Base-by-base conservation (phyloP, 2,329 filamentous ascomycete genomes). In the Bipolaris gigantea region DNA sequence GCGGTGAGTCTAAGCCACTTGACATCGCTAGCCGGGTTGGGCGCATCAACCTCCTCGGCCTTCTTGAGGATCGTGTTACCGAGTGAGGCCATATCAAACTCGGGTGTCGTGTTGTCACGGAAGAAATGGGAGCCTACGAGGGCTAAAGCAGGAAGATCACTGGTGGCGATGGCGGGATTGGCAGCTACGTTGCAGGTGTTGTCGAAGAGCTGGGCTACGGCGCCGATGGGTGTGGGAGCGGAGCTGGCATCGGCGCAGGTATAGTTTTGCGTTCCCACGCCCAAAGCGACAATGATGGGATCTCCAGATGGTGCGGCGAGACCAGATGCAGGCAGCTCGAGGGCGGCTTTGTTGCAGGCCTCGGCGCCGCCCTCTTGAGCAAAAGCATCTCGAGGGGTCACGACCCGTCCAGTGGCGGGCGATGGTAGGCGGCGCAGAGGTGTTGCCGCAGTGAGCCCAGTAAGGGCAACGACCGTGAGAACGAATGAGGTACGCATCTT, bases 81-180 rank as follows among this genome's bases (percentile, higher is more conserved):
- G 0, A 79, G 70, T 1, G 82, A 85, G 72, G 89, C 82, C 58
- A 97, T 82, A 75, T 92, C 83, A 79, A 97, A 97, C 74, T 88
- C 88, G 0, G 93, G 89, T 0, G 89, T 90, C 1, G 84, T 87
- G 34, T 74, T 68, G 67, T 88, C 84, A 57, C 79, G 77, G 81
- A 97, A 96, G 83, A 85, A 96, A 79, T 96, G 92, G 65, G 88
- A 81, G 21, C 92, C 91, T 21, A 79, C 66, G 4, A 75, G 63
- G 4, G 73, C 42, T 1, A 61, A 52, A 21, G 63, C 53, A 4
- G 66, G 69, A 2, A 76, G 62, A 19, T 65, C 50, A 21, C 48
- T 62, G 30, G 66, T 69, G 19, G 50, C 18, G 56, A 59, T 49
- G 62, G 64, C 23, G 1, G 61, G 57, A 54, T 57, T 53, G 34